phyloP scores from a whole-genome alignment of 257 asterid species.

The Nyctanthes arbortristis region DNA sequence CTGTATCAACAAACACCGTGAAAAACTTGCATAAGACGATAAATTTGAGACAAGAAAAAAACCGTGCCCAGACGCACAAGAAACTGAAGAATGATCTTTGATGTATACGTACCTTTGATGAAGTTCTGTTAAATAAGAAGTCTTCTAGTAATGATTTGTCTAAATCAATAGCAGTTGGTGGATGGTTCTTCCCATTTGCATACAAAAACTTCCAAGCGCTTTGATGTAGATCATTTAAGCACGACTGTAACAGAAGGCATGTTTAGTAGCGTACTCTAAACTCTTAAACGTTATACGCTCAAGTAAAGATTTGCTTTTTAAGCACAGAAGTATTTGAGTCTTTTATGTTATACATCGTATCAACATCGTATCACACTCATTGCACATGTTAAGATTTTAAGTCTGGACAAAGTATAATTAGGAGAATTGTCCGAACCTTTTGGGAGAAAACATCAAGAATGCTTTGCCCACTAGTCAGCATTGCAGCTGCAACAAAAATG shows the following conservation, averaged over 20 bases:
- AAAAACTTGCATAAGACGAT: not conserved
- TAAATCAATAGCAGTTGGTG: slow-evolving; percentile 58
- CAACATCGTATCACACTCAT: not conserved
- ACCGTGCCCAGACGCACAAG: too few relatives aligned
- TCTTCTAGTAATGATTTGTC: slow-evolving; percentile 50
- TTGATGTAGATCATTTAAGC: slow-evolving; percentile 39
- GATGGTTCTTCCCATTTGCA: slow-evolving; percentile 46
- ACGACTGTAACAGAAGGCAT: slow-evolving; percentile 28
- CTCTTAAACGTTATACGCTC: not conserved
- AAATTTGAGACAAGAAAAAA: not conserved
- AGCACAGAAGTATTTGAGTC: not conserved
- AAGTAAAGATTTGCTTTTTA: not conserved
- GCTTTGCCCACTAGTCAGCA: slow-evolving; percentile 47
- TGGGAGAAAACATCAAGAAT: slow-evolving; percentile 54
- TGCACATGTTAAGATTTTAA: too few relatives aligned
- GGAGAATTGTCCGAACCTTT: slow-evolving; percentile 31
- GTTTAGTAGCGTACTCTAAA: not conserved
- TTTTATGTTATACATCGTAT: not conserved
- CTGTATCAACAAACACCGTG: slow-evolving; percentile 23
- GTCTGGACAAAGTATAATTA: not conserved
- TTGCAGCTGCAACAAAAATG: slow-evolving; percentile 61
- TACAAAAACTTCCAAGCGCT: slow-evolving; percentile 53
- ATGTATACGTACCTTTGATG: slow-evolving; percentile 66
- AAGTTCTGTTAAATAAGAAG: slow-evolving; percentile 49
- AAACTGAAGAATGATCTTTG: too few relatives aligned